Evolutionary conservation across 2,329 filamentous ascomycete species (phyloP).

Genomic region (Botryotinia calthae): DNA sequence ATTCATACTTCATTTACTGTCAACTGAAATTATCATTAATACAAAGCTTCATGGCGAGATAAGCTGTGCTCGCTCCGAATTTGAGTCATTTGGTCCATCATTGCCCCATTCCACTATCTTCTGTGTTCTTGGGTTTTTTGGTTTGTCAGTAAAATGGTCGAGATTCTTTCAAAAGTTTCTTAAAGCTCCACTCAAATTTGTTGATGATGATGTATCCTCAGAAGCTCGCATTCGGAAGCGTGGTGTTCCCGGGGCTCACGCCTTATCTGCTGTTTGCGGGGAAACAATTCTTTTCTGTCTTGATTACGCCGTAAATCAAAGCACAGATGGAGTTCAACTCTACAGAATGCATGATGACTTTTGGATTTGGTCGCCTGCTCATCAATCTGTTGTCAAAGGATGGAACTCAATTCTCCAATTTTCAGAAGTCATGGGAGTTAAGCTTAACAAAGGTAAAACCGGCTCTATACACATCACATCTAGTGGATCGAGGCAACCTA

Average conservation of each 20-base stretch:
- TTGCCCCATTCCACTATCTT: conserved; percentile 61
- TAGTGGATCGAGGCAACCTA: neutral
- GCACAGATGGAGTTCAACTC: conserved; percentile 51
- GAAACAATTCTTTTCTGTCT: conserved; percentile 63
- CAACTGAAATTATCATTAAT: conserved; percentile 54
- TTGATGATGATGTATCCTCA: conserved; percentile 48
- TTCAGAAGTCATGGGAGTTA: conserved; percentile 52
- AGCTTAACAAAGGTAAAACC: conserved; percentile 58
- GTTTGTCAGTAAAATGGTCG: conserved; percentile 56
- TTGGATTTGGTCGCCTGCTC: conserved; percentile 61
- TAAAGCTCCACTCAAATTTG: conserved; percentile 57
- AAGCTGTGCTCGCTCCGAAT: conserved; percentile 56
- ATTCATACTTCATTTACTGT: conserved; percentile 54
- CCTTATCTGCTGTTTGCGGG: conserved; percentile 57
- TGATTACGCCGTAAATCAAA: conserved; percentile 62
- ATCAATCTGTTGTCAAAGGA: conserved; percentile 51
- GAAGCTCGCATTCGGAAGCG: conserved; percentile 48
- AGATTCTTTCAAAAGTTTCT: conserved; percentile 60
- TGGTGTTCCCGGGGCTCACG: conserved; percentile 59
- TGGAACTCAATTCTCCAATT: conserved; percentile 60
- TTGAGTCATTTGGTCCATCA: conserved; percentile 55
- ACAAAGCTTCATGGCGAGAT: conserved; percentile 50
- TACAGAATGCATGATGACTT: conserved; percentile 65
- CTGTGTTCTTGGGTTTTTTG: conserved; percentile 56
- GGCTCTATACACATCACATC: conserved; percentile 47